Conservation (phyloP, 1,284 basidiomycete genomes). For the Amylostereum chailletii region DNA sequence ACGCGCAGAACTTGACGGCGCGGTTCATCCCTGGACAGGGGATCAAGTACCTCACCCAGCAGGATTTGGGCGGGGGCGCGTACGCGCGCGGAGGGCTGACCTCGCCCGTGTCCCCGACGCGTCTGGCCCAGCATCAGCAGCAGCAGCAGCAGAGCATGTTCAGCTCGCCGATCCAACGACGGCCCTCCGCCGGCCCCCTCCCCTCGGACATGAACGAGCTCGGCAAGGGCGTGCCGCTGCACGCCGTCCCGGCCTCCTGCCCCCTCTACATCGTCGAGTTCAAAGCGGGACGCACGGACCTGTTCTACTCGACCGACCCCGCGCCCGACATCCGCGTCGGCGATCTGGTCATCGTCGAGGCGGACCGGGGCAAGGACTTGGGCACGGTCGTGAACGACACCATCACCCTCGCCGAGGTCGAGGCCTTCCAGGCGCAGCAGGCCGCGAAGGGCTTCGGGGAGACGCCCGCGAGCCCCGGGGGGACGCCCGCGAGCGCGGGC, state of each 20-base stretch:
- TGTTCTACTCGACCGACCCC: conserved; percentile 81
- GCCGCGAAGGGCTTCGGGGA: conserved; percentile 30
- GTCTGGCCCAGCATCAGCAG: conserved; percentile 18
- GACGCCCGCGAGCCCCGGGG: conserved; percentile 50
- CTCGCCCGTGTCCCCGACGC: conserved; percentile 24
- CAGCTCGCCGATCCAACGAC: conserved; percentile 26
- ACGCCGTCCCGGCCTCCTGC: conserved; percentile 72
- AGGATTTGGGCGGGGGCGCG: conserved; percentile 17
- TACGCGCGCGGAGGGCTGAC: conserved; percentile 6
- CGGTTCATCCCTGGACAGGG: conserved; percentile 58
- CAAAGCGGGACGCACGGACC: conserved; percentile 91
- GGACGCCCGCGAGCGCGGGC: conserved; percentile 18
- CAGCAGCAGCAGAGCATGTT: conserved; percentile 17
- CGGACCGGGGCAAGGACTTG: conserved; percentile 89
- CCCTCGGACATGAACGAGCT: conserved; percentile 52
- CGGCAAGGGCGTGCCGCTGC: conserved; percentile 85
- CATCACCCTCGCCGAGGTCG: conserved; percentile 87
- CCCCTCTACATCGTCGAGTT: conserved; percentile 97
- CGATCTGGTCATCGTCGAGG: conserved; percentile 94
- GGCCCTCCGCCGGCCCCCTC: conserved; percentile 41
- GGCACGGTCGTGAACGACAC: conserved; percentile 87
- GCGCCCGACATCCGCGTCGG: conserved; percentile 64
- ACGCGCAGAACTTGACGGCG: conserved; percentile 32
- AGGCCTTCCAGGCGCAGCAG: conserved; percentile 79
- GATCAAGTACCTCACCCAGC: conserved; percentile 48